Evolutionary conservation across 257 asterid genomes (phyloP).

Genomic region (Salvia splendens): DNA sequence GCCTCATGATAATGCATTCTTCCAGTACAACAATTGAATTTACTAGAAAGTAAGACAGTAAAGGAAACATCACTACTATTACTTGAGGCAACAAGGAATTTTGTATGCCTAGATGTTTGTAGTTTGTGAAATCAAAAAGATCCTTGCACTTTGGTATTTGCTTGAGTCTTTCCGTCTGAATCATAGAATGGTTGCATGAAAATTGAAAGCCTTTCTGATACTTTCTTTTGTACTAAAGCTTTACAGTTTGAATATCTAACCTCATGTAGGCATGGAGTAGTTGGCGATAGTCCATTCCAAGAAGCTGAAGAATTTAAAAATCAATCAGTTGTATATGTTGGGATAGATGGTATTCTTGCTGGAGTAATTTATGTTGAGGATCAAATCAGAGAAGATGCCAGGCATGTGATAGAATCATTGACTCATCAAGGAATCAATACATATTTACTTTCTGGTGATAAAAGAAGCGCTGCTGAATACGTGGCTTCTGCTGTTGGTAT

Average conservation of each 20-base stretch:
- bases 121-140: neutral
- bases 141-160: constrained; percentile 8
- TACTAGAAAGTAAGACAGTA: neutral
- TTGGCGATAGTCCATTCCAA: constrained; percentile 52
- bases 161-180: constrained; percentile 9
- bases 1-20: neutral
- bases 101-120: neutral
- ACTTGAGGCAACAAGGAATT: neutral
- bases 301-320: constrained; percentile 82
- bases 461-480: constrained; percentile 83
- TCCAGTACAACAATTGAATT: neutral
- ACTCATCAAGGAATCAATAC: constrained; percentile 75
- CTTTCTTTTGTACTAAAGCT: neutral
- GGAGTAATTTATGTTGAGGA: constrained; percentile 94
- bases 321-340: constrained; percentile 91
- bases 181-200: constrained; percentile 17
- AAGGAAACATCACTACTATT: neutral
- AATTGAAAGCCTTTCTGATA: neutral
- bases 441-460: constrained; percentile 95
- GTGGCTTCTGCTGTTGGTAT: constrained; percentile 99
- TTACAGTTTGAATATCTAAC: constrained; percentile 11
- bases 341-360: constrained; percentile 80
- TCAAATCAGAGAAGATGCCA: constrained; percentile 97
- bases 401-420: constrained; percentile 73
- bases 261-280: constrained; percentile 80